phyloP scores from a whole-genome alignment of 176 grass and related monocot genomes.

The Cenchrus americanus region DNA sequence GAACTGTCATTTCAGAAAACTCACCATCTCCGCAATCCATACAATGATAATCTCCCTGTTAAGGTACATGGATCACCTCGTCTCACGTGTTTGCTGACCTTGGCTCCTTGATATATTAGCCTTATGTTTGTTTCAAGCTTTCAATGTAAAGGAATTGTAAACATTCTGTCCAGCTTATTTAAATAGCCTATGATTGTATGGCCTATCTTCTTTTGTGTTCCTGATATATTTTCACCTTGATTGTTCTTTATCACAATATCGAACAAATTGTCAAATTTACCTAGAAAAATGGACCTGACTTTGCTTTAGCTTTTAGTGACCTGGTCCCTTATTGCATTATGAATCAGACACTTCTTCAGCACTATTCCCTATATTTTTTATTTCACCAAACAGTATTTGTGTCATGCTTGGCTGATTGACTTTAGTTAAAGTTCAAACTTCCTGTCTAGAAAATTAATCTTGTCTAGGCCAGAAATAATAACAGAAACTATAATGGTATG shows the following conservation, averaged over 20 bases:
- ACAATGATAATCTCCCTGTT: slow-evolving; percentile 98
- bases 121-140: not conserved
- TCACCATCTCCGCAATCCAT: slow-evolving; percentile 94
- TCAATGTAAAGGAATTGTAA: not conserved
- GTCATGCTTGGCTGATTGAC: not conserved
- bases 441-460: not conserved
- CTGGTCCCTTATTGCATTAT: not conserved
- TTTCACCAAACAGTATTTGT: not conserved
- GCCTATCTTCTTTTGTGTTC: not conserved
- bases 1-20: slow-evolving; percentile 99
- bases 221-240: not conserved
- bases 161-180: not conserved
- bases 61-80: slow-evolving; percentile 64
- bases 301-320: not conserved
- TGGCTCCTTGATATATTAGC: slow-evolving; percentile 8
- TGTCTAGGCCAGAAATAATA: not conserved
- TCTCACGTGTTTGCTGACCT: not conserved
- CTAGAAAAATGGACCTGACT: not conserved
- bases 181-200: not conserved
- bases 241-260: slow-evolving; percentile 20
- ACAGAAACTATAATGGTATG: not conserved
- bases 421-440: slow-evolving; percentile 8
- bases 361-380: slow-evolving; percentile 8
- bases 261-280: not conserved
- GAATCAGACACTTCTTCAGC: not conserved